A percentile compares a stretch with the other conserved stretches of the same genome.
These are phyloP conservation scores for Pilaira anomala DNA, from an alignment of 192 early-diverging fungal genomes.

Conservation along the genomic window DNA sequence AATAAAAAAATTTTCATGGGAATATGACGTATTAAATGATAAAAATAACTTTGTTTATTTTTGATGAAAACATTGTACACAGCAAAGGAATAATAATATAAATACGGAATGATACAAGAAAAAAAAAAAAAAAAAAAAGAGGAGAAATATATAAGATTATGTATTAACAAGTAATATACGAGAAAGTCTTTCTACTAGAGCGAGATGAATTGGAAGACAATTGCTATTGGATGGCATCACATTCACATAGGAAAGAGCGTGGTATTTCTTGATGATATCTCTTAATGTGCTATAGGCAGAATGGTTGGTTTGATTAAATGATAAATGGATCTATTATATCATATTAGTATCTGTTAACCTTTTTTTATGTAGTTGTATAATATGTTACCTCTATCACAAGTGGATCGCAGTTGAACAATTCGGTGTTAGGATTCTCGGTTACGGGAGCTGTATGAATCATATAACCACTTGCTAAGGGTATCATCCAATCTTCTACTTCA, in stretches of 20 bases:
- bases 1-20: too few species aligned
- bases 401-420: constrained; percentile 40
- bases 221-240: constrained; percentile 41
- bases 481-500: constrained; percentile 33
- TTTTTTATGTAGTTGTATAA: too few species aligned
- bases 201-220: constrained; percentile 47
- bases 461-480: constrained; percentile 51
- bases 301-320: constrained; percentile 30
- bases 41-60: too few species aligned
- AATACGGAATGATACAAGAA: background rate
- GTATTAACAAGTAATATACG: constrained; percentile 41
- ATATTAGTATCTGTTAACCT: too few species aligned
- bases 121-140: constrained; percentile 1
- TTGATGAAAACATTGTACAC: too few species aligned
- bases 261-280: constrained; percentile 49
- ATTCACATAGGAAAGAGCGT: constrained; percentile 51
- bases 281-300: constrained; percentile 40
- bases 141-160: background rate
- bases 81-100: too few species aligned
- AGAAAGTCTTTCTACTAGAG: constrained; percentile 46
- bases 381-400: constrained; percentile 40
- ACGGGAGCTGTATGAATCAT: constrained; percentile 42
- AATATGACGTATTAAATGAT: too few species aligned
- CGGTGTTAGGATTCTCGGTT: constrained; percentile 41
- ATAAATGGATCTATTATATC: constrained; percentile 33